Base-by-base conservation (phyloP, 1,284 basidiomycete species). In the Ganoderma resinaceum region DNA sequence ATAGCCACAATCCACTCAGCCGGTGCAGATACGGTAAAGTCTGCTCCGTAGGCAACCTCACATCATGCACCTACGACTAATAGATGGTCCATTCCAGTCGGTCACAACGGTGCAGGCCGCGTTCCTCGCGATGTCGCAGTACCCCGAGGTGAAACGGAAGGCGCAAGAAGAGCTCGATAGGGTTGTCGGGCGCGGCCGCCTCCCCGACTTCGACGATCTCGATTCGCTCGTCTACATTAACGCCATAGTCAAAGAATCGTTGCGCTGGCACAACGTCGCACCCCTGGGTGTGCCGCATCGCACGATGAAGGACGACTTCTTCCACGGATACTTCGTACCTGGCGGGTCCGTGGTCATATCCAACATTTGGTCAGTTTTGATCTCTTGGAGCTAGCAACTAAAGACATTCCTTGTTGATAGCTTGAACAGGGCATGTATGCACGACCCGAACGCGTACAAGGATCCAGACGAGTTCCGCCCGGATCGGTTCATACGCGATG, bases 111-210 rank as follows among this genome's bases (percentile, higher is more conserved):
- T 79, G 16, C 18, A 76, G 66, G 59, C 62, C 62, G 78, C 82
- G 64, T 77, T 82, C 66, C 73, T 83, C 7, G 77, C 78, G 0
- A 78, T 82, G 76, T 61, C 79, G 1, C 72, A 78, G 43, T 74
- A 80, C 59, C 83, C 80, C 0, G 80, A 82, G 6, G 75, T 80
- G 4, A 73, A 75, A 58, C 46, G 59, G 20, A 74, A 73, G 52
- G 76, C 77, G 0, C 81, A 80, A 37, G 68, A 70, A 0, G 79
- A 82, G 67, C 66, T 81, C 8, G 79, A 80, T 46, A 29, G 60
- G 0, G 66, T 77, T 12, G 67, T 77, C 0, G 75, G 76, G 7
- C 63, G 66, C 20, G 75, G 79, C 35, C 70, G 74, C n/a, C 65
- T 76, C 4, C 73, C 73, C 1, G 66, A 69, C 20, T 75, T 74